Percentiles rank a stretch among this genome's conserved stretches.
Conservation (phyloP, 2,329 filamentous ascomycete species). For the Ascochyta clinopodiicola region DNA sequence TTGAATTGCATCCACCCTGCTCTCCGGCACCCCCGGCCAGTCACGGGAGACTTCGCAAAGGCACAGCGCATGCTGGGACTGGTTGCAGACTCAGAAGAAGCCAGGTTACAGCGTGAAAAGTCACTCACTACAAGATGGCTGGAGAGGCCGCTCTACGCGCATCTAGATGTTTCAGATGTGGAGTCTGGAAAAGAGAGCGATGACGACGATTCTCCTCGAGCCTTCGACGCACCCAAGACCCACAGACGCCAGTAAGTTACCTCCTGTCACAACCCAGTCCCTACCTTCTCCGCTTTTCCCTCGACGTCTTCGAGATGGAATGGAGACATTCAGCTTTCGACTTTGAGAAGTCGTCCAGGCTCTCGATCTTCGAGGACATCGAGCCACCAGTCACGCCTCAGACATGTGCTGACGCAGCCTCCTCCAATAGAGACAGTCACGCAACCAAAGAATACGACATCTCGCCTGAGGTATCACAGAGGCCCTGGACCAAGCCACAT, state of each 20-base stretch:
- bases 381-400: conserved; percentile 1
- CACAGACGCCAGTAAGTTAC: conserved; percentile 18
- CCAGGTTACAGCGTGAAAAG: conserved; percentile 28
- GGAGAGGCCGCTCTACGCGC: conserved; percentile 34
- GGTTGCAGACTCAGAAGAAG: conserved; percentile 33
- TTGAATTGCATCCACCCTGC: conserved; percentile 27
- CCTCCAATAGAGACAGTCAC: conserved; percentile 15
- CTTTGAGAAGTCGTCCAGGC: conserved; percentile 13
- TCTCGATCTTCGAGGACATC: conserved; percentile 14
- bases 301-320: conserved; percentile 16
- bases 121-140: conserved; percentile 38
- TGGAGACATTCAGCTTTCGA: conserved; percentile 18
- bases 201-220: conserved; percentile 16
- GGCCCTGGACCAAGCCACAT: conserved; percentile 28
- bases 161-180: conserved; percentile 25
- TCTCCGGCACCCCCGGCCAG: conserved; percentile 33
- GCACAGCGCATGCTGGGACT: conserved; percentile 36
- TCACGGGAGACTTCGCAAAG: conserved; percentile 35
- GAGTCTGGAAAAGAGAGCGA: conserved; percentile 19
- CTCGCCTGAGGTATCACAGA: conserved; percentile 20
- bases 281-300: conserved; percentile 20
- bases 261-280: conserved; percentile 8
- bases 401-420: conserved; percentile 12
- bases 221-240: conserved; percentile 16
- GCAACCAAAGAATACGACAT: conserved; percentile 14